Base-by-base conservation (phyloP, 768 basidiomycete genomes). In the Amyloporia xantha region DNA sequence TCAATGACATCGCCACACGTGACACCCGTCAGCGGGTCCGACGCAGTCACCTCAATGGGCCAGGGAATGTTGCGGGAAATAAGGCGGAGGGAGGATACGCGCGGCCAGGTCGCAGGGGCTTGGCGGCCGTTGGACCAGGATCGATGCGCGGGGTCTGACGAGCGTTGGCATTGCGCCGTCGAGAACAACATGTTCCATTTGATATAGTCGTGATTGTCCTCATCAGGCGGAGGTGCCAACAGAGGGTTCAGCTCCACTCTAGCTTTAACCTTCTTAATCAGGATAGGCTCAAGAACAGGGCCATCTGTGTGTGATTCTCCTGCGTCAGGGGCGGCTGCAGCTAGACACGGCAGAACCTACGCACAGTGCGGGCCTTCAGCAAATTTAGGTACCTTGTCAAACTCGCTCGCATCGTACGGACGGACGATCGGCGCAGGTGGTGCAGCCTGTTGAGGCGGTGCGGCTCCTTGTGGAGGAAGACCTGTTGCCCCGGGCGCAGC, bases 141-240 rank as follows among this genome's bases (percentile, higher is more conserved):
- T 20, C 78, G 69, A 35, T 75, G 71, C 2, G 68, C 53, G 3
- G 74, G 70, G 49, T 87, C 86, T n/a, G 68, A 72, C 3, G 81
- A 84, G 49, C 81, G 76, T 55, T 76, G 76, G 47, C 81, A 79
- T 50, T 78, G 72, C 35, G 71, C 75, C 5, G 83, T 75, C 5
- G 70, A 67, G 61, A 80, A 86, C 36, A 84, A 72, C 81, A 89
- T 84, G 65, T 85, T 84, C 84, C 86, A 88, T 41, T 75, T 77
- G 38, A 89, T 67, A 59, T 77, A 76, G 4, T 74, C 72, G 23
- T 67, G 63, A 4, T 66, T 56, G 3, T 62, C 61, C 7, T 71
- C 70, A 20, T 68, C 51, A 63, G 67, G 36, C 59, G 59, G 17
- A 2, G 81, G 79, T 0, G 65, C 58, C 13, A 88, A 68, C 21